These are phyloP conservation scores for Cucumis hystrix DNA, from an alignment of 306 rosid species.

Conservation along the genomic window DNA sequence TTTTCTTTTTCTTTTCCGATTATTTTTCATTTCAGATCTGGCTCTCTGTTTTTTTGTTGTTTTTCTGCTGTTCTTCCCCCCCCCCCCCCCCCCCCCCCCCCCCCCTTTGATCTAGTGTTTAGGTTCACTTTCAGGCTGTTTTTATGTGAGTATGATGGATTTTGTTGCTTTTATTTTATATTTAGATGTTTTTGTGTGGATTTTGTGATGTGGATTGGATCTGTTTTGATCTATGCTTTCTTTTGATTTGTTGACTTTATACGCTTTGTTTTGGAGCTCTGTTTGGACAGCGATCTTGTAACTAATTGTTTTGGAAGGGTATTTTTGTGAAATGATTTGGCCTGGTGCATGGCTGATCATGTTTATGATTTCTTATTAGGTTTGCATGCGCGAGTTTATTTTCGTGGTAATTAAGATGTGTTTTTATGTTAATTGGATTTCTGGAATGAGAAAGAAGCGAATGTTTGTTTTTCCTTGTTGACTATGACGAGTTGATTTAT, in stretches of 20 bases:
- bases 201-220: background rate
- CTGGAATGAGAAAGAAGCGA: background rate
- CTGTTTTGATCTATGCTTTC: background rate
- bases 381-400: background rate
- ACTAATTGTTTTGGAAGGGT: background rate
- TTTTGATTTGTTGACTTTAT: background rate
- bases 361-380: background rate
- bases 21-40: background rate
- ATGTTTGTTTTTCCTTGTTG: background rate
- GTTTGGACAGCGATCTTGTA: background rate
- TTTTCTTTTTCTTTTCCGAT: too few relatives aligned
- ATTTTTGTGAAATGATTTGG: background rate
- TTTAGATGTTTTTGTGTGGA: background rate
- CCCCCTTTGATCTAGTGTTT: slow-evolving; percentile 3
- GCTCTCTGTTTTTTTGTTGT: background rate
- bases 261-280: background rate
- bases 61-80: background rate
- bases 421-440: background rate
- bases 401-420: background rate
- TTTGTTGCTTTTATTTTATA: background rate
- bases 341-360: too few relatives aligned
- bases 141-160: background rate
- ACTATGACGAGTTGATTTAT: background rate
- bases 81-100: too few relatives aligned
- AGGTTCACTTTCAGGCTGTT: background rate